A percentile compares a stretch with the other conserved stretches of the same genome.
These are phyloP conservation scores for Omphalea diandra DNA, from an alignment of 441 rosid species.

Conservation along the genomic window DNA sequence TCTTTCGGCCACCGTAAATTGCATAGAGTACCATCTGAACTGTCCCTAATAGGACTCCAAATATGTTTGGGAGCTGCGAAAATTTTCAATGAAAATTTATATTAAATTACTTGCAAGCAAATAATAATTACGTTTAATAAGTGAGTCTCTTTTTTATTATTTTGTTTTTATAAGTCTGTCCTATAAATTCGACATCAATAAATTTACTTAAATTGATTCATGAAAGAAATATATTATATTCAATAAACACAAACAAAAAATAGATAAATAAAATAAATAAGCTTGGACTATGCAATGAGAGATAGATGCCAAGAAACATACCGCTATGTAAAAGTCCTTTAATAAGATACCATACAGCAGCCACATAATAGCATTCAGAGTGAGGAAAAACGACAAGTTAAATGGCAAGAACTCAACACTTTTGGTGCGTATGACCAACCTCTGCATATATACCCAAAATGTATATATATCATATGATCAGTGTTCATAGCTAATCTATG, in stretches of 20 bases:
- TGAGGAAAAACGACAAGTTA: conserved; percentile 63
- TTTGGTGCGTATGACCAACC: conserved; percentile 62
- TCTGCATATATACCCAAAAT: conserved; percentile 29
- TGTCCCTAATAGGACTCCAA: conserved; percentile 73
- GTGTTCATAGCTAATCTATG: not conserved
- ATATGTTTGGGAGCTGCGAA: conserved; percentile 69
- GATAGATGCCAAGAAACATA: conserved; percentile 34
- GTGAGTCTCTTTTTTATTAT: too few species aligned
- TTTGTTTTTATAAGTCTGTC: too few species aligned
- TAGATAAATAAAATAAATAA: too few species aligned
- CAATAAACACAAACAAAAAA: too few species aligned
- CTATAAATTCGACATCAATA: too few species aligned
- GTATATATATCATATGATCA: not conserved
- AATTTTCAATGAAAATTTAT: too few species aligned
- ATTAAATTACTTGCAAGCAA: too few species aligned
- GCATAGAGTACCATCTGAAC: conserved; percentile 70
- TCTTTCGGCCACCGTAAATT: conserved; percentile 46
- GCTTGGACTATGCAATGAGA: not conserved
- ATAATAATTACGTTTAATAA: too few species aligned
- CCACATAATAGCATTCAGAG: conserved; percentile 77
- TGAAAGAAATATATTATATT: too few species aligned
- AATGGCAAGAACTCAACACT: conserved; percentile 91
- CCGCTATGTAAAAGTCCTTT: conserved; percentile 62
- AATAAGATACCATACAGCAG: conserved; percentile 62
- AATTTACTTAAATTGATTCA: too few species aligned